Evolutionary conservation across 2,329 filamentous ascomycete genomes (phyloP), one percentile per base, ranked within the genome.

Genomic region (Myotisia sp.): DNA sequence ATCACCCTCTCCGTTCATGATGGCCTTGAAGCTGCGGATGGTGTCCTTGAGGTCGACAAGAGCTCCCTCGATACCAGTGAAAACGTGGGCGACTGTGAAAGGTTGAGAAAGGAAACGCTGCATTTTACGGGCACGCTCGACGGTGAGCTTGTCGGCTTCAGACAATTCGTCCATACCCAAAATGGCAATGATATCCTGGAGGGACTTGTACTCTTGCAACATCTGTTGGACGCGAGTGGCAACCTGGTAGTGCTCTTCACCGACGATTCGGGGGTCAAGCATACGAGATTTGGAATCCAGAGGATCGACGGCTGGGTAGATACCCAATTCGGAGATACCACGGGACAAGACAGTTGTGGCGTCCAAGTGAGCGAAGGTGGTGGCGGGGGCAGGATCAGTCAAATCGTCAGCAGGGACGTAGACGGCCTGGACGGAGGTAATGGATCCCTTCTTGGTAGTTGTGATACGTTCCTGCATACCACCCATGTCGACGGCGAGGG

Each of bases 151-250:
- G 68, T 98, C 90, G 55, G 82, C 81, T 74, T 95, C 90, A 47
- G 90, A 95, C 68, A 98, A 70, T 65, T 98, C 90, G 67, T 98
- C 90, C 90, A 98, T 95, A 79, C 87, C 87, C 63, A 95, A 70
- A 85, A 98, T 98, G 67, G 90, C 90, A 74, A 94, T 94, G 78
- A 98, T 98, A 73, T 98, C 90, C 73, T 98, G 90, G 51, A 98
- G 84, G 47, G 87, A 95, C 82, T 95, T 95, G 82, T 98, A 98
- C 75, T 95, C 90, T 71, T 98, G 90, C 62, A 98, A 79, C 68
- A 94, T 95, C 71, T 93, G 85, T 74, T 98, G 90, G 59, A 98
- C 90, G 54, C 79, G 79, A 63, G 81, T 82, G 63, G 90, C 90
- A 55, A 77, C 87, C 44, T 85, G 64, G 79, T 98, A 98, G 76